Base-by-base conservation (phyloP, 805 yeast genomes). In the Isabelozyma heimii region DNA sequence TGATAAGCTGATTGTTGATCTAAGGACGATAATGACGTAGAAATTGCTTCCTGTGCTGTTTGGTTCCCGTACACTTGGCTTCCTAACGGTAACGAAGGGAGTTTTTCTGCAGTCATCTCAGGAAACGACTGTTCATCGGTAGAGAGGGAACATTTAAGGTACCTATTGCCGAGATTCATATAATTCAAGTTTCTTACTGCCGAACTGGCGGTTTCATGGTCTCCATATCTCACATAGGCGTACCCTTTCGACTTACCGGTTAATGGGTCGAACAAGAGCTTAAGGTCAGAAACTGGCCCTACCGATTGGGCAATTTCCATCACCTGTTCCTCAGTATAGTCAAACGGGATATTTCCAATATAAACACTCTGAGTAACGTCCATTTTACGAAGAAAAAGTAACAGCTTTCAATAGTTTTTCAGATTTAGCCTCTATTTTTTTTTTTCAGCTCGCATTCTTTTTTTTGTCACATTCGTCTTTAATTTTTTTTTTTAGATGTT, bases 241-340 rank as follows among this genome's bases (percentile, higher is more conserved):
- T 84, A 89, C 2, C 97, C 97, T 65, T 87, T 90, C 8, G 97
- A 89, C 60, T 84, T 85, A 2, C 97, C 97, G 0, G 97, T 91
- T 47, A 84, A 84, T 41, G 88, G 85, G 64, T 92, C 97, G 63
- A 91, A 89, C 65, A 89, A 77, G 60, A 92, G 77, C 62, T 85
- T 84, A 50, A 89, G 72, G 47, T 80, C 82, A 24, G 80, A 78
- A 1, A 92, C 92, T 0, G 97, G 97, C 1, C 97, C 98, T 2
- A 89, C 94, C 1, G 95, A 84, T 49, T 78, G 75, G 52, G 96
- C 95, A 12, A 92, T 81, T 53, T 89, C 96, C 55, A 81, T 68
- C n/a, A 92, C 85, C 65, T 91, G 97, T 58, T 90, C 96, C 63
- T 92, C 98, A 0, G 97, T 88, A 61, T 88, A 90, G 60, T 92